Conservation (phyloP, 441 rosid genomes). For the Gossypium armourianum region DNA sequence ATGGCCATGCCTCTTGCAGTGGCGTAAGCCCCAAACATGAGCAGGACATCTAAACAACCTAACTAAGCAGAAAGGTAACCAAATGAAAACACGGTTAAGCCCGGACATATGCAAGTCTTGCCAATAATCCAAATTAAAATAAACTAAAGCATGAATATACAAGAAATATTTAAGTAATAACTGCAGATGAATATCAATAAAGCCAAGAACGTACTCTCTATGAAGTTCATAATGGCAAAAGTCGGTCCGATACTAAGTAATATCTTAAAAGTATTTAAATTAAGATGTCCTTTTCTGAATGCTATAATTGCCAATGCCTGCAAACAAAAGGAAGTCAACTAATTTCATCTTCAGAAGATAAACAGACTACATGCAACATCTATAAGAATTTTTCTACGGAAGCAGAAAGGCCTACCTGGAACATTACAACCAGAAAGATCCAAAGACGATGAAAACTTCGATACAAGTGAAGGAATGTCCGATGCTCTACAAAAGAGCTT, state of each 20-base stretch:
- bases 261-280: slow-evolving; percentile 63
- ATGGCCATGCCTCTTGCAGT: slow-evolving; percentile 98
- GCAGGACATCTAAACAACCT: slow-evolving; percentile 87
- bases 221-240: slow-evolving; percentile 78
- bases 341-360: slow-evolving; percentile 16
- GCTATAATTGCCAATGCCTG: slow-evolving; percentile 90
- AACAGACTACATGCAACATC: slow-evolving; percentile 6
- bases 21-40: slow-evolving; percentile 88
- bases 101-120: not conserved
- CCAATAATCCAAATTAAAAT: slow-evolving; percentile 3
- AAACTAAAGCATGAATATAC: slow-evolving; percentile 9
- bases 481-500: slow-evolving; percentile 95
- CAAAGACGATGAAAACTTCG: slow-evolving; percentile 93
- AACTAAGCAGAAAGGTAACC: slow-evolving; percentile 18
- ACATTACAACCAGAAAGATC: slow-evolving; percentile 92
- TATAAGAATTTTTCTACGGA: slow-evolving; percentile 15
- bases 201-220: slow-evolving; percentile 51
- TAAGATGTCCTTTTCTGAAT: slow-evolving; percentile 50
- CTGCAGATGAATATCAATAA: slow-evolving; percentile 11
- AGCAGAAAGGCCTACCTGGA: slow-evolving; percentile 53
- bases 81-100: slow-evolving; percentile 15
- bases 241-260: slow-evolving; percentile 85
- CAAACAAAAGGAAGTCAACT: slow-evolving; percentile 14
- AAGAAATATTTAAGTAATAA: slow-evolving; percentile 1
- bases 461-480: slow-evolving; percentile 91